phyloP scores from a whole-genome alignment of 352 stramenopile species.

The Globisporangium irregulare region DNA sequence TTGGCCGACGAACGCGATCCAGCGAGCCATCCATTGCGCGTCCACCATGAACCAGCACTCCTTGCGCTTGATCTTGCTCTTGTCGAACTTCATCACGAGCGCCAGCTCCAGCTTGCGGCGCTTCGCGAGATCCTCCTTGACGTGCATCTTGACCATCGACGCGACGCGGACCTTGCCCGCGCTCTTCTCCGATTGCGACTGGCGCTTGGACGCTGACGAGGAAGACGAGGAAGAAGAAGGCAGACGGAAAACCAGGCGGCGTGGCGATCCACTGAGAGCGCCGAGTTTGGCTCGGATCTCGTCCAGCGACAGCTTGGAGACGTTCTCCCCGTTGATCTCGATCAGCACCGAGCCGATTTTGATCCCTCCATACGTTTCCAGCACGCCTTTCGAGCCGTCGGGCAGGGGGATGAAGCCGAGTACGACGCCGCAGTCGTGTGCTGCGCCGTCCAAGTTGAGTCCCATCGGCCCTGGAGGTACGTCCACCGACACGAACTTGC shows the following conservation, averaged over 20 bases:
- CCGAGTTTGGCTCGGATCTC: constrained; percentile 39
- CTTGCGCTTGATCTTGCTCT: constrained; percentile 39
- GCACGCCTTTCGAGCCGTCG: constrained; percentile 45
- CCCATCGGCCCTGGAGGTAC: constrained; percentile 62
- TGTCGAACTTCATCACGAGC: constrained; percentile 65
- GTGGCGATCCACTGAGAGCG: constrained; percentile 32
- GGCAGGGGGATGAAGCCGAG: constrained; percentile 58
- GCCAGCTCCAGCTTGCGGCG: constrained; percentile 64
- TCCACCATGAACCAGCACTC: constrained; percentile 81
- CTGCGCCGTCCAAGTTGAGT: constrained; percentile 56
- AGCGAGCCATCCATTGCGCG: constrained; percentile 59
- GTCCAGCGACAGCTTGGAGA: constrained; percentile 39
- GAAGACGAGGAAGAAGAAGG: constrained; percentile 17
- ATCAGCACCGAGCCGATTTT: constrained; percentile 52
- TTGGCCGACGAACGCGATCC: constrained; percentile 53
- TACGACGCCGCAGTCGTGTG: constrained; percentile 50
- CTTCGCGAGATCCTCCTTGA: constrained; percentile 43
- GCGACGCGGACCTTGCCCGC: neutral
- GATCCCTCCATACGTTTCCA: constrained; percentile 59
- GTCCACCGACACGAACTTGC: constrained; percentile 28
- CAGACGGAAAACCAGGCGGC: constrained; percentile 50
- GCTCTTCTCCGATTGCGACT: constrained; percentile 1
- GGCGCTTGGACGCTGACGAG: constrained; percentile 3
- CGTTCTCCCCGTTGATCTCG: constrained; percentile 63
- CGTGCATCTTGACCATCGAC: constrained; percentile 7